A percentile compares a stretch with the other conserved stretches of the same genome.
Evolutionary conservation across 495 filamentous ascomycete species (phyloP).

Genomic region (Lasiosphaeria ovina): DNA sequence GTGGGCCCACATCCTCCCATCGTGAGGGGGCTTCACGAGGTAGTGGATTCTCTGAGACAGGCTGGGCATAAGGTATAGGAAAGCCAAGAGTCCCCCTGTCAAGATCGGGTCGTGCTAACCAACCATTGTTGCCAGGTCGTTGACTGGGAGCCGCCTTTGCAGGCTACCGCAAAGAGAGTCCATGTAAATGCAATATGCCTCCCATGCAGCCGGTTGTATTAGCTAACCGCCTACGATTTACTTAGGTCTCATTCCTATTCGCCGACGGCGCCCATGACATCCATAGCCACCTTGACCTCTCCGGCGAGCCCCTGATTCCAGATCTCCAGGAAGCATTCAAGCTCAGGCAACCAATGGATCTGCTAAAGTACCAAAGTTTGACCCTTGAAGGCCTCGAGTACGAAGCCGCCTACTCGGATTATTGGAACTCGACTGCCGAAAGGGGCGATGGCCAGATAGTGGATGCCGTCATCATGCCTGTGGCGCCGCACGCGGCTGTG

Average conservation of each 20-base stretch:
- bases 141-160: constrained; percentile 44
- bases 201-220: neutral
- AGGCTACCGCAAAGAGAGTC: constrained; percentile 34
- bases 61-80: constrained; percentile 37
- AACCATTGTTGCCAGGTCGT: constrained; percentile 17
- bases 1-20: constrained; percentile 55
- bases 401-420: constrained; percentile 35
- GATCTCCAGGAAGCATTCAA: constrained; percentile 8
- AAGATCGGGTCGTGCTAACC: neutral
- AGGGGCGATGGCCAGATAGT: constrained; percentile 36
- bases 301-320: constrained; percentile 44
- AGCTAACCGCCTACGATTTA: neutral
- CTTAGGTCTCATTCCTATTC: constrained; percentile 31
- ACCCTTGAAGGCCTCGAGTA: constrained; percentile 27
- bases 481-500: constrained; percentile 54
- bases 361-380: constrained; percentile 34
- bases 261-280: constrained; percentile 44
- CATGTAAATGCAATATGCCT: constrained; percentile 21
- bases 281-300: constrained; percentile 37
- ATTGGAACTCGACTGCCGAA: constrained; percentile 36
- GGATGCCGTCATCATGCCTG: constrained; percentile 54
- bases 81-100: neutral
- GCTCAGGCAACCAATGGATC: constrained; percentile 38
- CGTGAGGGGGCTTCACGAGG: constrained; percentile 37
- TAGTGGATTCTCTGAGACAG: constrained; percentile 34